Evolutionary conservation across 306 rosid species (phyloP).

Genomic region (Comarum palustre): DNA sequence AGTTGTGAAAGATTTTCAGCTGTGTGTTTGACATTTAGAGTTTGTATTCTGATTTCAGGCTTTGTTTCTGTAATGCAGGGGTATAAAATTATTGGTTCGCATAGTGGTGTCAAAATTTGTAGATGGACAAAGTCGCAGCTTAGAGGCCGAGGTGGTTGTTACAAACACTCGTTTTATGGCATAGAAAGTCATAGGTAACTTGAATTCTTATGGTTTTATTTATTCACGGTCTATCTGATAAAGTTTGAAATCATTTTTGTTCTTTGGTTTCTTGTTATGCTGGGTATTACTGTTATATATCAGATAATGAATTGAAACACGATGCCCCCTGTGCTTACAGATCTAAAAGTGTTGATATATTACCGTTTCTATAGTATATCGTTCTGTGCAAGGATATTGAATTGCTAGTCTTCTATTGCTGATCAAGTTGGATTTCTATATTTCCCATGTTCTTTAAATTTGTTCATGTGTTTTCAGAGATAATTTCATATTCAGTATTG

Average conservation of each 20-base stretch:
- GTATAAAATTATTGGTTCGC: constrained; percentile 85
- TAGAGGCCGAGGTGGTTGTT: constrained; percentile 97
- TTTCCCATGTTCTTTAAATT: background rate
- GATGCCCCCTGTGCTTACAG: background rate
- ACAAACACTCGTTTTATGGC: constrained; percentile 98
- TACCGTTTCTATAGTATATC: background rate
- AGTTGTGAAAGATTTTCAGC: background rate
- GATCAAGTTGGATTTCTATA: background rate
- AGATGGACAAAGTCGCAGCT: constrained; percentile 99
- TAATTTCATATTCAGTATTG: constrained; percentile 6
- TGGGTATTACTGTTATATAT: background rate
- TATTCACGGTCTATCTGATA: background rate
- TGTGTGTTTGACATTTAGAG: background rate
- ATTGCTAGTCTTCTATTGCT: background rate
- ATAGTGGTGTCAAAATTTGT: constrained; percentile 96
- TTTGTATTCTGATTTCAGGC: background rate
- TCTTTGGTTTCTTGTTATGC: background rate
- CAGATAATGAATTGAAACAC: background rate
- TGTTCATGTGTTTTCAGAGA: background rate
- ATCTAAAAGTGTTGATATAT: too few relatives aligned
- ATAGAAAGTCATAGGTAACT: constrained; percentile 94
- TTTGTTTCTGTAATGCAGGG: constrained; percentile 54
- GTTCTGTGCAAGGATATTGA: background rate
- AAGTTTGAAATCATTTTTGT: background rate
- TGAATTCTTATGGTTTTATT: background rate